phyloP scores from a whole-genome alignment of 73 alveolate genomes.

The Uronychia binucleata region DNA sequence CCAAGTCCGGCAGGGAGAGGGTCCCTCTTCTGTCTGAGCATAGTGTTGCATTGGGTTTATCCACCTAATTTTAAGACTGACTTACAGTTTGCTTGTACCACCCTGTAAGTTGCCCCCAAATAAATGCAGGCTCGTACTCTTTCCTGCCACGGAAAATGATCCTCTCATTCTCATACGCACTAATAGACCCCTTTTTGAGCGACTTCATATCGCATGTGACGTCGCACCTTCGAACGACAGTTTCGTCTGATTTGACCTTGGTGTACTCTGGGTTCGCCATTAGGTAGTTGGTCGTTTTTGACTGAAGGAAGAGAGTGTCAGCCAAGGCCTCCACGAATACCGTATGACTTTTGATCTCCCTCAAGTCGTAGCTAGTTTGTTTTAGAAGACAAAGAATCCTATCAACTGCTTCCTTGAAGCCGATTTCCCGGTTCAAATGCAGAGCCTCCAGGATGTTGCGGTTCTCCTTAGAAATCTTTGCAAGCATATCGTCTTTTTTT shows the following conservation, averaged over 20 bases:
- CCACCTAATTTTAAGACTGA: conserved; percentile 7
- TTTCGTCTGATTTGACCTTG: conserved; percentile 43
- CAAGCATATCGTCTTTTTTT: background rate
- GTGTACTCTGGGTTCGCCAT: conserved; percentile 45
- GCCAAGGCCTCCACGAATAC: conserved; percentile 54
- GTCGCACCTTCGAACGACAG: conserved; percentile 62
- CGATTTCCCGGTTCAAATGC: background rate
- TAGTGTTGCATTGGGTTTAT: conserved; percentile 79
- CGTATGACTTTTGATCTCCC: conserved; percentile 21
- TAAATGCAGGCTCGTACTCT: conserved; percentile 84
- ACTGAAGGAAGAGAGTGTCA: conserved; percentile 55
- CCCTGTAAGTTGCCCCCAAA: conserved; percentile 88
- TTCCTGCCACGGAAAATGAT: conserved; percentile 70
- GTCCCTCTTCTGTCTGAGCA: conserved; percentile 90
- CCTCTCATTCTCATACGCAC: conserved; percentile 25
- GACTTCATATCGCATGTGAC: conserved; percentile 22
- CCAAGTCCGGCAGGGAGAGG: conserved; percentile 82
- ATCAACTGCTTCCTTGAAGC: background rate
- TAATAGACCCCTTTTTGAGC: background rate
- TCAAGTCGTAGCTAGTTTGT: conserved; percentile 7
- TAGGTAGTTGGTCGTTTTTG: conserved; percentile 59
- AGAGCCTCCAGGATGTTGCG: background rate
- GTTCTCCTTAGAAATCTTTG: background rate
- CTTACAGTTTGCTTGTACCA: conserved; percentile 86
- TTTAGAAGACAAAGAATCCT: background rate